Base-by-base conservation (phyloP, 768 basidiomycete species). In the Fibroporia radiculosa region DNA sequence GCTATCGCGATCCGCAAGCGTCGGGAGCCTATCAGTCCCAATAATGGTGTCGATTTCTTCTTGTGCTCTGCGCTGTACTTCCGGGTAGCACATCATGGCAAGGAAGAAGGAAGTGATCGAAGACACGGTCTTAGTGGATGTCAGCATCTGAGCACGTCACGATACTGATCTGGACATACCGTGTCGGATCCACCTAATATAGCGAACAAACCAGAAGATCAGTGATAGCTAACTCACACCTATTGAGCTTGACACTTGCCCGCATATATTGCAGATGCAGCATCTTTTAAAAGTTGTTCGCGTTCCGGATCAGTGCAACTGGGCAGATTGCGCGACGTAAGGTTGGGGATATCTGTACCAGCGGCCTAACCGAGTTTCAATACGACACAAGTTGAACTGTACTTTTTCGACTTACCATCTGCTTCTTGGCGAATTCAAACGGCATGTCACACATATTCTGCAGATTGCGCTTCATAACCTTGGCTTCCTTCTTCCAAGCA, bases 271-370 rank as follows among this genome's bases (percentile, higher is more conserved):
- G 55, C 48, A 13, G 48, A 38, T 33, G 56, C 66, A 35, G 78
- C 74, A 80, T 80, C 82, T 56, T 79, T 82, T 44, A 84, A 64
- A 46, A 74, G 71, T 42, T 70, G 62, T 44, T 82, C 79, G 50
- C 81, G 80, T 47, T 80, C 75, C 3, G 62, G 59, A 36, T 62
- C 71, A 26, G 75, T 56, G n/a, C 63, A 59, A 52, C 68, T 74
- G 24, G 54, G 48, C 12, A 59, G 53, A 10, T 57, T 45, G 5
- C 45, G 33, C 3, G 57, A 51, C 3, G 49, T 48, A 38, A 56
- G 55, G 43, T 49, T 52, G 2, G 53, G 52, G 11, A 49, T 45
- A 3, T 52, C 55, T 4, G 44, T 56, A 5, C 53, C 58, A 3
- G 34, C 44, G 2, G 48, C 48, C 60, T 58, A 28, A 19, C 11